Evolutionary conservation across 2,329 filamentous ascomycete genomes (phyloP), one percentile per base, ranked within the genome.

Genomic region (Calonectria hongkongensis): DNA sequence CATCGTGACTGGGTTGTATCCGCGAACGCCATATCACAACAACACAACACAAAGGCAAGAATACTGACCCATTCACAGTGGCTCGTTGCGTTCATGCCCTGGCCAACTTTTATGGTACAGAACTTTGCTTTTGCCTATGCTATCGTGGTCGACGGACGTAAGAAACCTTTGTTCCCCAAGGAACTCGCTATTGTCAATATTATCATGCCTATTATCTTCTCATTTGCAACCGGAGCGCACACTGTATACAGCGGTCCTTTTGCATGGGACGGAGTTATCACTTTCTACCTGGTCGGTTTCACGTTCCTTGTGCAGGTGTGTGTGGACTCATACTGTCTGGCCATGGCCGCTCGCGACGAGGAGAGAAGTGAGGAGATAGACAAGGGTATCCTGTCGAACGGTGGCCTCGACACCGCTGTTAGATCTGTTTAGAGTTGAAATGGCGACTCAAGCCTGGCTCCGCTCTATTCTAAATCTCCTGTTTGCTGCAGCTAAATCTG

Each of bases 81-180:
- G 72, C 43, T 75, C 6, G 68, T 68, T 43, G 50, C 58, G 10
- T 63, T 70, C 5, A 60, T 74, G 66, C 48, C 73, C 36, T 76
- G 73, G 74, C 74, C 74, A 13, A 63, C 60, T 1, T 73, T 73
- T 21, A 70, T 70, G 68, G 73, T 68, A 0, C 74, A 76, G 45
- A 67, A 66, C 66, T 68, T 74, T 47, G 70, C 72, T 18, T 68
- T 74, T 39, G 74, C 65, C 7, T 76, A 73, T 33, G 72, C 74
- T 13, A 71, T 76, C 21, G 66, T 73, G 12, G 33, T 71, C n/a
- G 74, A 76, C 47, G 45, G 18, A 1, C 70, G 74, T 16, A 62
- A 64, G 33, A 74, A 74, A 4, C 72, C 68, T 2, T 66, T 74
- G 2, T 76, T 76, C 63, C 74, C 74, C n/a, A 76, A 73, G 47